Conservation (phyloP, 345 rosid species). For the Aethionema arabicum region DNA sequence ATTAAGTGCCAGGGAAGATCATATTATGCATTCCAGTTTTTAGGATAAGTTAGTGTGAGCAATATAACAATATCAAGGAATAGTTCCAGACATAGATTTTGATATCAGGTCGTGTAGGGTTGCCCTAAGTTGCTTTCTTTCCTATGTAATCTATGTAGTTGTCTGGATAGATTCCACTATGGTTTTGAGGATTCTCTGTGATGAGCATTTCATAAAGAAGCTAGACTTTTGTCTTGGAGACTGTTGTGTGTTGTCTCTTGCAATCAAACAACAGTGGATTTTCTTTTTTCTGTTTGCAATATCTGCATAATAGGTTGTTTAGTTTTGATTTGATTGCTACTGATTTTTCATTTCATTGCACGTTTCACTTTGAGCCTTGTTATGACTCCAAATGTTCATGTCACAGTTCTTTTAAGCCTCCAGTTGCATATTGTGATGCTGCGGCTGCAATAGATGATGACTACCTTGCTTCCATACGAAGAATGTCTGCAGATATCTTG, state of each 20-base stretch:
- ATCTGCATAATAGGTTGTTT: not conserved
- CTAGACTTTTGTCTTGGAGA: not conserved
- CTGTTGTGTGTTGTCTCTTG: too few relatives aligned
- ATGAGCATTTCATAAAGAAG: slow-evolving; percentile 1
- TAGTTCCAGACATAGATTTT: not conserved
- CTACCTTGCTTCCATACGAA: slow-evolving; percentile 47
- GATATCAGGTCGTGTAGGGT: not conserved
- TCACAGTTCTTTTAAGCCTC: slow-evolving; percentile 52
- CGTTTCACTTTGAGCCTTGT: not conserved
- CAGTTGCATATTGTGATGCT: slow-evolving; percentile 87
- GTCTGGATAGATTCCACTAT: slow-evolving; percentile 4
- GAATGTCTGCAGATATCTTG: slow-evolving; percentile 43
- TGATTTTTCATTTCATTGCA: not conserved
- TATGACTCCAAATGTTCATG: slow-evolving; percentile 26
- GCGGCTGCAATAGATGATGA: slow-evolving; percentile 63
- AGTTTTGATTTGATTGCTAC: not conserved
- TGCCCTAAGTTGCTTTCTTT: not conserved
- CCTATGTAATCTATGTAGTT: slow-evolving; percentile 9
- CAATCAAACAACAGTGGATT: too few relatives aligned
- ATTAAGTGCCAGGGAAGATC: not conserved
- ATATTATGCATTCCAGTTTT: not conserved
- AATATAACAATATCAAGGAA: not conserved
- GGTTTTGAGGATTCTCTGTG: not conserved
- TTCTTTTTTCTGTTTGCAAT: not conserved
- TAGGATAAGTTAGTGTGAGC: not conserved